Percentiles rank a stretch among this genome's conserved stretches.
phyloP scores from a whole-genome alignment of 441 rosid genomes.

The Oxalis stricta region DNA sequence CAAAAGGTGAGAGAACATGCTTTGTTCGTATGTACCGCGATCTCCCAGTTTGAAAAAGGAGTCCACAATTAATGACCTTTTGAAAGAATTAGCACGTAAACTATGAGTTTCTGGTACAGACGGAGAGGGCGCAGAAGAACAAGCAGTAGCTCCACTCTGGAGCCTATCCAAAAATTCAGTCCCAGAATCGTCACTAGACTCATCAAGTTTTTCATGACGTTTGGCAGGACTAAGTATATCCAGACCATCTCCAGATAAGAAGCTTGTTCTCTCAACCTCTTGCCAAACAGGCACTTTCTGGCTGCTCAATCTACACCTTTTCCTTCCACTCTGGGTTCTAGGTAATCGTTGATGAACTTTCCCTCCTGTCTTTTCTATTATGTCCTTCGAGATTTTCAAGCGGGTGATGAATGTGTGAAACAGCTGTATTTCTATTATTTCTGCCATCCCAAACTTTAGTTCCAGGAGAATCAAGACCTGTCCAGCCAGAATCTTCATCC shows the following conservation, averaged over 20 bases:
- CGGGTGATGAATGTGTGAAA: constrained; percentile 87
- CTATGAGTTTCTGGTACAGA: constrained; percentile 33
- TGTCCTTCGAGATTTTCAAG: constrained; percentile 65
- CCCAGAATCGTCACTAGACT: constrained; percentile 59
- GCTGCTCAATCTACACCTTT: constrained; percentile 47
- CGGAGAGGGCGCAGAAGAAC: constrained; percentile 42
- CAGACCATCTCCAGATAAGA: constrained; percentile 78
- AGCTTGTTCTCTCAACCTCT: constrained; percentile 75
- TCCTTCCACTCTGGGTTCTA: constrained; percentile 40
- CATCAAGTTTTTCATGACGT: constrained; percentile 29
- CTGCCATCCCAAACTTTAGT: constrained; percentile 97
- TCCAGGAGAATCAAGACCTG: constrained; percentile 88
- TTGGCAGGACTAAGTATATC: constrained; percentile 37
- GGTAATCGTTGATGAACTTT: constrained; percentile 38
- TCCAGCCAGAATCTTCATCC: constrained; percentile 65
- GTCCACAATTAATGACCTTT: constrained; percentile 50
- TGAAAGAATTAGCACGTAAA: constrained; percentile 26
- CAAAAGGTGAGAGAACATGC: constrained; percentile 6
- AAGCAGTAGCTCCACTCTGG: constrained; percentile 59
- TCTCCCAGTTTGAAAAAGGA: constrained; percentile 82
- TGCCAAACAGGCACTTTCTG: constrained; percentile 51
- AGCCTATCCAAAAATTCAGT: constrained; percentile 46
- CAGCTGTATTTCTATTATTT: constrained; percentile 63
- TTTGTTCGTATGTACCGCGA: constrained; percentile 53
- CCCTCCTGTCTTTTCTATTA: constrained; percentile 32